These are phyloP conservation scores for Kurtzmaniella fragi DNA, from an alignment of 805 yeast species.

Conservation along the genomic window DNA sequence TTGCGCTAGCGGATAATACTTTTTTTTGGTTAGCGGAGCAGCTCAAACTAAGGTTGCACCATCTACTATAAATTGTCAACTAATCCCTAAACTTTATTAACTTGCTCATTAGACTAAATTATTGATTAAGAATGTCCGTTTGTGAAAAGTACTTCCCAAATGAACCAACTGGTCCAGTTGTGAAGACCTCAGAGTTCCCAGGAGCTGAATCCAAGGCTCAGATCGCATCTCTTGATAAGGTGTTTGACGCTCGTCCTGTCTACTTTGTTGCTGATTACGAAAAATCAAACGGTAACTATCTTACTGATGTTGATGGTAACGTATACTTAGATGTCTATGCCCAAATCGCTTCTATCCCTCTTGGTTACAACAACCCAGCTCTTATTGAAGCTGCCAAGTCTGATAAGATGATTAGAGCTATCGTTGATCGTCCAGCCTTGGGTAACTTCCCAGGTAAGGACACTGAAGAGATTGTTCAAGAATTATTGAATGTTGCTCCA, in stretches of 20 bases:
- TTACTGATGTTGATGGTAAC: conserved; percentile 80
- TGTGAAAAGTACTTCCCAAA: conserved; percentile 62
- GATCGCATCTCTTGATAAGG: conserved; percentile 50
- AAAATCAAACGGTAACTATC: conserved; percentile 73
- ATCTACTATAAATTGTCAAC: too few relatives aligned
- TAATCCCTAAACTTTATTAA: too few relatives aligned
- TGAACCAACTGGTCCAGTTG: conserved; percentile 72
- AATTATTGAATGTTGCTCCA: conserved; percentile 64
- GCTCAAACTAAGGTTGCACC: too few relatives aligned
- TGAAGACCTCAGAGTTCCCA: conserved; percentile 59
- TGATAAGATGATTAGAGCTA: conserved; percentile 64
- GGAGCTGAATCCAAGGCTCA: conserved; percentile 65
- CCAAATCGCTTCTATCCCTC: conserved; percentile 80
- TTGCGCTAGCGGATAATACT: too few relatives aligned
- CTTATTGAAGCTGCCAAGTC: conserved; percentile 64
- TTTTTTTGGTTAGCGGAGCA: too few relatives aligned
- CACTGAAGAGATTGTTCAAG: conserved; percentile 50
- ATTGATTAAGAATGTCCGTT: conserved; percentile 27
- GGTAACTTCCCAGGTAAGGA: conserved; percentile 78
- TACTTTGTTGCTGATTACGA: conserved; percentile 74
- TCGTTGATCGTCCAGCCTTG: conserved; percentile 79
- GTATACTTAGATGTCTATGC: conserved; percentile 68
- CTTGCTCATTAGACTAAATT: too few relatives aligned
- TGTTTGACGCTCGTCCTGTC: conserved; percentile 68
- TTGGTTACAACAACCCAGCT: conserved; percentile 83